These are phyloP conservation scores for Truncatella angustata DNA, from an alignment of 2,329 filamentous ascomycete species.

Conservation along the genomic window DNA sequence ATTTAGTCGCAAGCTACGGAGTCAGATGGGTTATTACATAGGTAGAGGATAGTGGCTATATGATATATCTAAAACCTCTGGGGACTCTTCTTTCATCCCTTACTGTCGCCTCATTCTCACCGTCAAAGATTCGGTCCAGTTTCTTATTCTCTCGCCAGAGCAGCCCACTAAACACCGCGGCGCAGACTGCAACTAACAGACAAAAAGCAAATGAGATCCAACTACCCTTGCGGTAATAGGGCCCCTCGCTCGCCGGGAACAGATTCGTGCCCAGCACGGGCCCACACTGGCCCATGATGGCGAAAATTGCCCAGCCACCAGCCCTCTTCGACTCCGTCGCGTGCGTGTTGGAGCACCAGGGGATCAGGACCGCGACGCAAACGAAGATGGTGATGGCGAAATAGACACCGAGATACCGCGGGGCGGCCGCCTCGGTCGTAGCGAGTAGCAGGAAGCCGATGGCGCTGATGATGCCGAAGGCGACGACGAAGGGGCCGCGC, in stretches of 20 bases:
- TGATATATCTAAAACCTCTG: constrained; percentile 15
- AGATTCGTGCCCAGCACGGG: constrained; percentile 30
- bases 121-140: constrained; percentile 3
- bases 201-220: constrained; percentile 33
- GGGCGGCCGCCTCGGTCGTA: constrained; percentile 27
- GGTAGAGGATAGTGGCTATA: too few relatives aligned
- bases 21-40: too few relatives aligned
- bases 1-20: too few relatives aligned
- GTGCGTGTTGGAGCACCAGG: constrained; percentile 36
- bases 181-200: constrained; percentile 17
- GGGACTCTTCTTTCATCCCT: background rate
- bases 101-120: background rate
- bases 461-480: constrained; percentile 31
- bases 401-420: constrained; percentile 36
- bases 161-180: constrained; percentile 14
- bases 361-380: constrained; percentile 30
- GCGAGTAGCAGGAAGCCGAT: constrained; percentile 39
- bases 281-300: constrained; percentile 34
- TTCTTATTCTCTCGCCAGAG: constrained; percentile 15
- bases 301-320: constrained; percentile 33
- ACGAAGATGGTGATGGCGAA: constrained; percentile 37
- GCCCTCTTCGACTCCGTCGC: constrained; percentile 33
- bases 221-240: constrained; percentile 32
- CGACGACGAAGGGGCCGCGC: constrained; percentile 36
- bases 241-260: constrained; percentile 30